These are phyloP conservation scores for Candida pini DNA, from an alignment of 805 yeast genomes.

Conservation along the genomic window DNA sequence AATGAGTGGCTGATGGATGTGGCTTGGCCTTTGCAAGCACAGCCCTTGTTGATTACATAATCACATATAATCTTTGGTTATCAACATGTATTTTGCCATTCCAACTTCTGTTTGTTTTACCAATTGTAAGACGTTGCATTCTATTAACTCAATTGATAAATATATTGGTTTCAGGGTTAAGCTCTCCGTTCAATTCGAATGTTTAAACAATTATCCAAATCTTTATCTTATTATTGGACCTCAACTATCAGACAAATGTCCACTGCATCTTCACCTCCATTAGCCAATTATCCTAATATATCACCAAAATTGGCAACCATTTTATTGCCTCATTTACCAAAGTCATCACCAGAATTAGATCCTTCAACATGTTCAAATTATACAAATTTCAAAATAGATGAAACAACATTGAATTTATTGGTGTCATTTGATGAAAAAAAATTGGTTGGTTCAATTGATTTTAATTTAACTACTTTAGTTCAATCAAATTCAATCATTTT, in stretches of 20 bases:
- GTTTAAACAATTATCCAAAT: neutral
- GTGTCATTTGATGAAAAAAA: constrained; percentile 49
- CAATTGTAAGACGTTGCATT: neutral
- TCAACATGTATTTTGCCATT: too few species aligned
- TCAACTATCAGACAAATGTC: constrained; percentile 8
- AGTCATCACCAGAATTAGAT: constrained; percentile 51
- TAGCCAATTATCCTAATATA: constrained; percentile 21
- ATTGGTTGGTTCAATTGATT: constrained; percentile 52
- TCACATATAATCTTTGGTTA: too few species aligned
- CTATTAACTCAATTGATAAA: neutral
- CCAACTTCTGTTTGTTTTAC: too few species aligned
- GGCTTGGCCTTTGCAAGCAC: too few species aligned
- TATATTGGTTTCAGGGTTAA: neutral
- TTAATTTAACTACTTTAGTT: constrained; percentile 32
- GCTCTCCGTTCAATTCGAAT: neutral
- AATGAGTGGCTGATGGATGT: too few species aligned
- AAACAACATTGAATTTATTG: constrained; percentile 47
- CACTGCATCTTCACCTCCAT: too few species aligned
- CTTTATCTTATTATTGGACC: neutral
- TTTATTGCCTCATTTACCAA: constrained; percentile 30
- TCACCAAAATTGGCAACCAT: constrained; percentile 21
- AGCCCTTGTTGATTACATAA: too few species aligned
- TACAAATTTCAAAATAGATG: constrained; percentile 39
- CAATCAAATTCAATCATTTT: constrained; percentile 40
- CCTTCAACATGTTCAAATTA: constrained; percentile 80